These are phyloP conservation scores for Calonectria ilicicola DNA, from an alignment of 2,329 filamentous ascomycete species.

Conservation along the genomic window DNA sequence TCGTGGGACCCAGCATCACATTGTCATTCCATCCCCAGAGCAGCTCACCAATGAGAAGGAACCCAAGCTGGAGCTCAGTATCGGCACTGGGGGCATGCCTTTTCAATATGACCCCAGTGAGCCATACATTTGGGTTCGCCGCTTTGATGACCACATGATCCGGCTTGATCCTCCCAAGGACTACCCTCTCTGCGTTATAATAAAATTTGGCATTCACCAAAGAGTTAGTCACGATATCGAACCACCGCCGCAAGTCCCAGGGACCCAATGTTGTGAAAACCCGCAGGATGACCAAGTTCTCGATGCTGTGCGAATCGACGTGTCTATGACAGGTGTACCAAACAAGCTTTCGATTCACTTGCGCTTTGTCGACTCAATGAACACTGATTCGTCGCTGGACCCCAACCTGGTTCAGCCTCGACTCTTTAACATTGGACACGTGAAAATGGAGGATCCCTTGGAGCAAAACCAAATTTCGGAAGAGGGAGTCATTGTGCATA, in stretches of 20 bases:
- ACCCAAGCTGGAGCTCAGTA: slow-evolving; percentile 11
- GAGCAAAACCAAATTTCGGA: neutral
- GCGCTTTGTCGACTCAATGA: slow-evolving; percentile 30
- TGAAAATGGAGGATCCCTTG: neutral
- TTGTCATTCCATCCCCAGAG: neutral
- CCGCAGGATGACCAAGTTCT: slow-evolving; percentile 8
- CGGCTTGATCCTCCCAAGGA: slow-evolving; percentile 16
- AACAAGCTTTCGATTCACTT: slow-evolving; percentile 32
- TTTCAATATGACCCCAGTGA: slow-evolving; percentile 7
- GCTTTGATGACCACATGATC: slow-evolving; percentile 11
- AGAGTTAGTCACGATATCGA: neutral
- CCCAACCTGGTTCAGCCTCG: slow-evolving; percentile 4
- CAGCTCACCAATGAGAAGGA: neutral
- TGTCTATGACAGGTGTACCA: slow-evolving; percentile 22
- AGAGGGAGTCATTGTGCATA: neutral
- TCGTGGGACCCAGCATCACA: neutral
- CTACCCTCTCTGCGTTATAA: slow-evolving; percentile 23
- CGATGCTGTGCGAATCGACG: slow-evolving; percentile 34
- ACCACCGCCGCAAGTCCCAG: neutral
- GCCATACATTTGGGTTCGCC: slow-evolving; percentile 14
- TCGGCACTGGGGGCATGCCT: slow-evolving; percentile 23
- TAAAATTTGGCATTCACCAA: slow-evolving; percentile 21
- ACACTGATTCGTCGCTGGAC: neutral
- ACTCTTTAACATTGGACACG: slow-evolving; percentile 27
- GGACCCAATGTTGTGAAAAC: neutral